A percentile compares a stretch with the other conserved stretches of the same genome.
Conservation (phyloP, 768 basidiomycete genomes). For the Tricholoma sp. region DNA sequence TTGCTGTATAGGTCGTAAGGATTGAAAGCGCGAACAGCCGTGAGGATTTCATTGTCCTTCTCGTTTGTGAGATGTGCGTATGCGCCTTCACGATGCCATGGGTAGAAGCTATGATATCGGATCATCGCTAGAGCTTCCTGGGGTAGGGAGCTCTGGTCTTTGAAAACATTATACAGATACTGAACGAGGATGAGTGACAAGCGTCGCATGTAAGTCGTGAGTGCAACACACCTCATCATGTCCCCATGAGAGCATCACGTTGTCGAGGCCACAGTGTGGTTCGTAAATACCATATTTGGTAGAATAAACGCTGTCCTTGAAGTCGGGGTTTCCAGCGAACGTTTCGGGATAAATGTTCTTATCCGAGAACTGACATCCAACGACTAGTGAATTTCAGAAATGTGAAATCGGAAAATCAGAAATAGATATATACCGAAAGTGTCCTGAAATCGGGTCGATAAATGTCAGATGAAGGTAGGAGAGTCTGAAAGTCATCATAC, state of each 20-base stretch:
- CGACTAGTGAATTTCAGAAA: constrained; percentile 35
- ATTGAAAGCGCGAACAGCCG: constrained; percentile 83
- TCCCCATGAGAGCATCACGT: constrained; percentile 87
- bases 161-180: constrained; percentile 83
- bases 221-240: constrained; percentile 69
- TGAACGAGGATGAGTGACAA: constrained; percentile 18
- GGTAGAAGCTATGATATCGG: constrained; percentile 93
- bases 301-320: constrained; percentile 56
- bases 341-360: constrained; percentile 78
- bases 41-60: constrained; percentile 57
- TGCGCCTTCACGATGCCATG: constrained; percentile 89
- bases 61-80: constrained; percentile 78
- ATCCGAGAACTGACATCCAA: constrained; percentile 82
- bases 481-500: constrained; percentile 33
- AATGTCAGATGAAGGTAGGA: not conserved
- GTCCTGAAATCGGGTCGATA: constrained; percentile 23
- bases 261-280: constrained; percentile 75
- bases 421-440: constrained; percentile 30
- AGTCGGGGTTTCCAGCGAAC: constrained; percentile 68
- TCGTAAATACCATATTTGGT: constrained; percentile 72
- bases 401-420: not conserved
- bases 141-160: constrained; percentile 77
- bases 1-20: constrained; percentile 95
- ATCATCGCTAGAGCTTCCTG: constrained; percentile 87
- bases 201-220: not conserved